Evolutionary conservation across 805 yeast species (phyloP).

Genomic region (Danielia reshetovae): DNA sequence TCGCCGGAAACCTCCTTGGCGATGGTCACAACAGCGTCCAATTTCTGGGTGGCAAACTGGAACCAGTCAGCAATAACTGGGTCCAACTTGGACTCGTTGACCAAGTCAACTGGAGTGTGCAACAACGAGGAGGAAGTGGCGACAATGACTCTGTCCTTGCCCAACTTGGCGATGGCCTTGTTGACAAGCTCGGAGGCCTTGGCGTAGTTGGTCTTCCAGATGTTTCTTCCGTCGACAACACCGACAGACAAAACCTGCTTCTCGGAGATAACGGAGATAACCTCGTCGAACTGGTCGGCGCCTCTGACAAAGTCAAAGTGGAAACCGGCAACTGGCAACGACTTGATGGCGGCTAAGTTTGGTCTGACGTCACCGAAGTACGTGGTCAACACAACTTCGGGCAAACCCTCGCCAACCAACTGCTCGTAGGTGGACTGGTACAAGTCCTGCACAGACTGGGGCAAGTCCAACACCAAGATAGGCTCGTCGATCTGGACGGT

Average conservation of each 20-base stretch:
- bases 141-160: constrained; percentile 80
- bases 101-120: constrained; percentile 98
- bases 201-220: constrained; percentile 96
- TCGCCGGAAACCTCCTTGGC: constrained; percentile 84
- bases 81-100: constrained; percentile 85
- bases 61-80: constrained; percentile 95
- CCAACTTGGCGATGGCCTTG: constrained; percentile 80
- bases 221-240: constrained; percentile 98
- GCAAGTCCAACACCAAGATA: constrained; percentile 88
- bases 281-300: constrained; percentile 92
- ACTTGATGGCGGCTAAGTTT: constrained; percentile 84
- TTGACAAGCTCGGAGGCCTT: constrained; percentile 79
- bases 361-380: constrained; percentile 99
- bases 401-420: constrained; percentile 63
- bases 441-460: constrained; percentile 77
- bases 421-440: constrained; percentile 83
- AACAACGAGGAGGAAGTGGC: constrained; percentile 95
- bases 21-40: constrained; percentile 83
- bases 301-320: constrained; percentile 96
- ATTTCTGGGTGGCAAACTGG: constrained; percentile 97
- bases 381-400: constrained; percentile 79
- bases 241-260: constrained; percentile 89
- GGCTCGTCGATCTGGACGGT: constrained; percentile 98
- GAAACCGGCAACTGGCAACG: constrained; percentile 89
- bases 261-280: constrained; percentile 58